Conservation (phyloP, 78 protist species). For the Creolimax fragrantissima region DNA sequence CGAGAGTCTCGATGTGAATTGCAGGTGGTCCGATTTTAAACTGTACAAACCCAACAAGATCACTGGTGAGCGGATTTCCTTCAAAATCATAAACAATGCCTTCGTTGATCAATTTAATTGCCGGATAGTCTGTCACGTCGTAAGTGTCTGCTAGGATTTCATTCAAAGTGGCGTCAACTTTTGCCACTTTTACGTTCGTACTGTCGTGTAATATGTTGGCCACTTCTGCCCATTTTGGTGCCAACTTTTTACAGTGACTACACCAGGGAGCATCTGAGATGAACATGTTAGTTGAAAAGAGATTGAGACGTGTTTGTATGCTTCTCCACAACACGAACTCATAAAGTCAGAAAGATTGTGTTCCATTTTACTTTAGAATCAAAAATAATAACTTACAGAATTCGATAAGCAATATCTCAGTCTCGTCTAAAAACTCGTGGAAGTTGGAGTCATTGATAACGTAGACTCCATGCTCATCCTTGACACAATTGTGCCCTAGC, state of each 20-base stretch:
- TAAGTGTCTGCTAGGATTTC: neutral
- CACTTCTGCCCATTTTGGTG: neutral
- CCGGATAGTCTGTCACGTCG: neutral
- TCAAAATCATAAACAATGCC: neutral
- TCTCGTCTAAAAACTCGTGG: neutral
- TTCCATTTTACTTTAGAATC: too few species aligned
- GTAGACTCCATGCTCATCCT: neutral
- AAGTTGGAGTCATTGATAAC: neutral
- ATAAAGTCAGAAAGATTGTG: too few species aligned
- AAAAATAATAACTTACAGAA: neutral
- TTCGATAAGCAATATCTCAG: neutral
- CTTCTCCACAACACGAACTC: too few species aligned
- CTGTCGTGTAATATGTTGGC: neutral
- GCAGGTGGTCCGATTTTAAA: neutral
- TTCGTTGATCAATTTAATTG: neutral
- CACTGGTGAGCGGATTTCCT: neutral
- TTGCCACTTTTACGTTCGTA: neutral
- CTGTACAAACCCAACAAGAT: neutral
- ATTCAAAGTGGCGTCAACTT: neutral
- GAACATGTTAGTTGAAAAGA: too few species aligned
- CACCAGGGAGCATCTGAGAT: neutral
- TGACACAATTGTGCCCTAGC: too few species aligned
- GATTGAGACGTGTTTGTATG: too few species aligned
- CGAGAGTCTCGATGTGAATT: too few species aligned
- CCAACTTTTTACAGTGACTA: neutral